Base-by-base conservation (phyloP, 1,139 yeast species). In the Trichomonascaceae sp. region DNA sequence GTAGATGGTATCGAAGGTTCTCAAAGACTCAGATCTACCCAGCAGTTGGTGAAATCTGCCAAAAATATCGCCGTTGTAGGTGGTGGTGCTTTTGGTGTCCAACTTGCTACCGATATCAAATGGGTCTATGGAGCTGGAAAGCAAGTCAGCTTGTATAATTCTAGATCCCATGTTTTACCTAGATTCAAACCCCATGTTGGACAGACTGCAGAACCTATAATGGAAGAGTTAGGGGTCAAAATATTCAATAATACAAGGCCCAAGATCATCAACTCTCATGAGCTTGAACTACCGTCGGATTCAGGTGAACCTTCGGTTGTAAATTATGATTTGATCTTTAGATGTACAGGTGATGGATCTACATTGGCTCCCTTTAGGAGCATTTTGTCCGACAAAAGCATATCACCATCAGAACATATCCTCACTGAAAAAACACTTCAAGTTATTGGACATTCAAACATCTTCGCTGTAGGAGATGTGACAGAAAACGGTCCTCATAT, bases 21-120 rank as follows among this genome's bases (percentile, higher is more conserved):
- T 3, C 32, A 22, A 7, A 15, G 19, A 7, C 38, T 48, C 19
- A 27, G 50, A 48, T 18, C 18, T 7, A 48, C 45, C 38, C 50
- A 48, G 45, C 39, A 48, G 12, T 27, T 39, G 27, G 54, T 58
- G 36, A 39, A 53, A 30, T 38, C 47, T 5, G 60, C 63, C n/a
- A 41, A 43, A 13, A 47, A 55, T 22, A 60, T 62, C 41, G 63
- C 65, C 18, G 56, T 62, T 19, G 53, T 61, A 17, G 65, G 65
- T 10, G 64, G 64, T 8, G 65, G 65, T 13, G 65, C 63, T n/a
- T 63, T 60, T 15, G 65, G 65, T 17, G 63, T 62, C 10, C 63
- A 62, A 49, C 57, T 62, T 39, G 64, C 65, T 12, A 59, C 61
- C 17, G 65, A 62, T 44, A 61, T 62, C 49, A 62, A 59, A 32